phyloP scores from a whole-genome alignment of 371 early-diverging fungal species.

The Phascolomyces articulosus region DNA sequence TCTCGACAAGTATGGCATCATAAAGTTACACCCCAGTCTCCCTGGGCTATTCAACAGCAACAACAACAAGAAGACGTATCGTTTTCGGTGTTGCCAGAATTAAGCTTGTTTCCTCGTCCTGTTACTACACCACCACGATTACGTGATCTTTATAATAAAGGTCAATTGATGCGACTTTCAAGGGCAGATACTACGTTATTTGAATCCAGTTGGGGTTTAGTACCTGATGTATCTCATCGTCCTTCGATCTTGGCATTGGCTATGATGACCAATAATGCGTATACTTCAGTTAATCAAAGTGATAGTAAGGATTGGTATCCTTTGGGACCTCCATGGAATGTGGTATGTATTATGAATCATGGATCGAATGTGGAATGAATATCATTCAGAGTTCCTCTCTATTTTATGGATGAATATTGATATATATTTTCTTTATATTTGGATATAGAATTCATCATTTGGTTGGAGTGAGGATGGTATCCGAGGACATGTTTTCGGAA shows the following conservation, averaged over 20 bases:
- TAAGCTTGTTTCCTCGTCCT: constrained; percentile 27
- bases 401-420: not conserved
- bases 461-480: constrained; percentile 90
- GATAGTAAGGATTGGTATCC: constrained; percentile 72
- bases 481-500: constrained; percentile 90
- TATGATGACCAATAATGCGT: constrained; percentile 81
- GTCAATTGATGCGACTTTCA: constrained; percentile 14
- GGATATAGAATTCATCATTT: constrained; percentile 69
- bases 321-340: constrained; percentile 72
- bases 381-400: too few relatives aligned
- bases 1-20: constrained; percentile 45
- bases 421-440: constrained; percentile 10
- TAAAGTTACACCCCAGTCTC: constrained; percentile 20
- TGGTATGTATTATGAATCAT: too few relatives aligned
- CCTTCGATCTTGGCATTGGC: constrained; percentile 71
- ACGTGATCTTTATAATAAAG: constrained; percentile 10
- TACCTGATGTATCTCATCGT: constrained; percentile 79
- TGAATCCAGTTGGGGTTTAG: constrained; percentile 12
- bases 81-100: constrained; percentile 20
- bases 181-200: not conserved
- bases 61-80: too few relatives aligned
- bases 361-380: too few relatives aligned
- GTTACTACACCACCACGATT: constrained; percentile 22
- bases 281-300: constrained; percentile 49
- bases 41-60: too few relatives aligned